Evolutionary conservation across 441 rosid species (phyloP).

Genomic region (Eruca vesicaria): DNA sequence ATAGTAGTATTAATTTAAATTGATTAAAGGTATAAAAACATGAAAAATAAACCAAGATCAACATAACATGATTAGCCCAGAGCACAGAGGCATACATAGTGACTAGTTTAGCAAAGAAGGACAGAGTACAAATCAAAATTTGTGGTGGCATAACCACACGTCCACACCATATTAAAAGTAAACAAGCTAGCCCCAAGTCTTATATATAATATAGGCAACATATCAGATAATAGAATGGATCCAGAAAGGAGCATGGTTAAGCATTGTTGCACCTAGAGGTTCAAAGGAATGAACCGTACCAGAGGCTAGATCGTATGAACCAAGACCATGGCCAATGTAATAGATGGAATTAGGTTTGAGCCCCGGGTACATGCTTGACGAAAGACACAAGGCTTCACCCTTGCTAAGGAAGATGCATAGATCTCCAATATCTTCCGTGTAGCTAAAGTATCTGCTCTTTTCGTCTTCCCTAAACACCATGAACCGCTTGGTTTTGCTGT

Average conservation of each 20-base stretch:
- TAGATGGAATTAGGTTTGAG: constrained; percentile 22
- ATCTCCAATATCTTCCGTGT: constrained; percentile 29
- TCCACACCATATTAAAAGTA: too few relatives aligned
- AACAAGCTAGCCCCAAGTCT: too few relatives aligned
- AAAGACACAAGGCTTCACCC: constrained; percentile 18
- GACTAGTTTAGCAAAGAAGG: too few relatives aligned
- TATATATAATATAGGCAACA: too few relatives aligned
- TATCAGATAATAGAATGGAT: neutral
- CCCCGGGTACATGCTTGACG: constrained; percentile 2
- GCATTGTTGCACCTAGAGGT: neutral
- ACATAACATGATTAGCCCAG: too few relatives aligned
- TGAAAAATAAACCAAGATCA: too few relatives aligned
- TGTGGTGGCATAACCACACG: too few relatives aligned
- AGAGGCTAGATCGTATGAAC: neutral
- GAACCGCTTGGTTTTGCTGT: neutral
- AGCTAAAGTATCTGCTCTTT: constrained; percentile 14
- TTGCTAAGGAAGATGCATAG: constrained; percentile 19
- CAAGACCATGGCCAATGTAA: neutral
- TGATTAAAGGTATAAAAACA: too few relatives aligned
- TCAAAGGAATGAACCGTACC: neutral
- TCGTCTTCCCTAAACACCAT: constrained; percentile 25
- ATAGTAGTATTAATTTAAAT: too few relatives aligned
- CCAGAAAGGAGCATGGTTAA: neutral
- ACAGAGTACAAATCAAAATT: too few relatives aligned
- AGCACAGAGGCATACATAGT: too few relatives aligned